phyloP scores from a whole-genome alignment of 225 moss, liverwort and hornwort species.

The Pseudoscleropodium purum region DNA sequence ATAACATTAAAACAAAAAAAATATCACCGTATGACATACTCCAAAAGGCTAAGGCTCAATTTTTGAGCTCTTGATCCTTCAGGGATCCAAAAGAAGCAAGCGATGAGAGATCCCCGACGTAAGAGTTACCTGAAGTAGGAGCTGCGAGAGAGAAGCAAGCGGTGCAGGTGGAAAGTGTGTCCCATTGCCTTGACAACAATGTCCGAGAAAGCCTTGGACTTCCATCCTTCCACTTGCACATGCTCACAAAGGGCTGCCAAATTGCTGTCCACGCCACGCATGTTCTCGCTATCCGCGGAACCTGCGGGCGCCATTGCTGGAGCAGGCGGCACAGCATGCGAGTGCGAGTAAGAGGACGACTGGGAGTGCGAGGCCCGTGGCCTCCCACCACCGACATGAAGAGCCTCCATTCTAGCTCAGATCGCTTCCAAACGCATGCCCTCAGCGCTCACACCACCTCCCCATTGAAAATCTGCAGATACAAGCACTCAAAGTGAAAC shows the following conservation, averaged over 20 bases:
- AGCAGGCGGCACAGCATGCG: slow-evolving; percentile 9
- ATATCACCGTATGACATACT: neutral
- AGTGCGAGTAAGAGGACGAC: slow-evolving; percentile 17
- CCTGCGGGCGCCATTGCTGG: slow-evolving; percentile 15
- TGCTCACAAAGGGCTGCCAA: slow-evolving; percentile 40
- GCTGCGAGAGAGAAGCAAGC: slow-evolving; percentile 55
- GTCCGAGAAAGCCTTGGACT: slow-evolving; percentile 36
- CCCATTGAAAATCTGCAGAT: slow-evolving; percentile 8
- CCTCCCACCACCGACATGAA: slow-evolving; percentile 50
- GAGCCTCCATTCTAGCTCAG: slow-evolving; percentile 33
- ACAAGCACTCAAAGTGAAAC: neutral
- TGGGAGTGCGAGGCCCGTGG: slow-evolving; percentile 33
- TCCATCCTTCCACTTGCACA: slow-evolving; percentile 50
- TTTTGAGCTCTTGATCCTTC: neutral
- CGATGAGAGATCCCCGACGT: neutral
- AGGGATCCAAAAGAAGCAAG: neutral
- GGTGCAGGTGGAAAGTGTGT: slow-evolving; percentile 44
- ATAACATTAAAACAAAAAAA: neutral
- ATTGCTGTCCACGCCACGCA: slow-evolving; percentile 32
- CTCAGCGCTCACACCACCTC: neutral
- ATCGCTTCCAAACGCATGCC: neutral
- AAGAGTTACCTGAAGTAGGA: slow-evolving; percentile 38
- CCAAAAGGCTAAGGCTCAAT: neutral
- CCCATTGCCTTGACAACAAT: slow-evolving; percentile 51
- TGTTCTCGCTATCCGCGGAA: slow-evolving; percentile 2